Conservation (phyloP, 352 stramenopile genomes). For the Phytopythium sindhum region DNA sequence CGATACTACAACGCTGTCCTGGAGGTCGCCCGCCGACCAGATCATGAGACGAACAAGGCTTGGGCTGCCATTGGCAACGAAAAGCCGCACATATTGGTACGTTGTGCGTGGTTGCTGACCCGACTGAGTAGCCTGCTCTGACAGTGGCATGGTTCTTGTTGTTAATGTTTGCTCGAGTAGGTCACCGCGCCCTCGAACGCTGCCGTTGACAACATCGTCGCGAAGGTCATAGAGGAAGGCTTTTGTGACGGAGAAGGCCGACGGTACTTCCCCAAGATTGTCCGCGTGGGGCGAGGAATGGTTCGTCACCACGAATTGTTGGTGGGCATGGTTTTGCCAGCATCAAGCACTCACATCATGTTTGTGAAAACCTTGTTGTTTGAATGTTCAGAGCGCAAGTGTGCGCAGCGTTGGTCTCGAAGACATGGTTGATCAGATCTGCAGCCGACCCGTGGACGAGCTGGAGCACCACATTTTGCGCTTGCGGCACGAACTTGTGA, state of each 20-base stretch:
- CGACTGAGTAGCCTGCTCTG: background rate
- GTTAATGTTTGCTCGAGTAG: slow-evolving; percentile 12
- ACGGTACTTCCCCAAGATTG: slow-evolving; percentile 94
- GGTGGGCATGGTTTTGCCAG: background rate
- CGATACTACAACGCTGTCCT: slow-evolving; percentile 89
- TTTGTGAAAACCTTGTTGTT: background rate
- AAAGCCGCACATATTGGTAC: slow-evolving; percentile 91
- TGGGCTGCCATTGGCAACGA: slow-evolving; percentile 84
- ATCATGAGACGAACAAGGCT: slow-evolving; percentile 77
- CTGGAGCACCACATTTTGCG: slow-evolving; percentile 59
- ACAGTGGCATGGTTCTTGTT: background rate
- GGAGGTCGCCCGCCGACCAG: slow-evolving; percentile 72
- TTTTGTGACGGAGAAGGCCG: slow-evolving; percentile 93
- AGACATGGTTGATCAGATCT: slow-evolving; percentile 85
- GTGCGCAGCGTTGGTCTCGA: slow-evolving; percentile 80
- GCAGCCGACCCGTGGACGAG: slow-evolving; percentile 62
- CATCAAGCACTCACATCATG: background rate
- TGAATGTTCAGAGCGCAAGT: slow-evolving; percentile 47
- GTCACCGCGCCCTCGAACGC: slow-evolving; percentile 94
- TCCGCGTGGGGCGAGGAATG: slow-evolving; percentile 87
- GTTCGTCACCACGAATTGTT: slow-evolving; percentile 31
- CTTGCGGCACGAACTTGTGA: slow-evolving; percentile 45
- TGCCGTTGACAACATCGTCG: slow-evolving; percentile 95
- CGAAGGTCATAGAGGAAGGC: slow-evolving; percentile 95
- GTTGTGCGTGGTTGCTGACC: background rate